Evolutionary conservation across 768 basidiomycete species (phyloP), one percentile per base, ranked within the genome.

Genomic region (Lyophyllum semitale): DNA sequence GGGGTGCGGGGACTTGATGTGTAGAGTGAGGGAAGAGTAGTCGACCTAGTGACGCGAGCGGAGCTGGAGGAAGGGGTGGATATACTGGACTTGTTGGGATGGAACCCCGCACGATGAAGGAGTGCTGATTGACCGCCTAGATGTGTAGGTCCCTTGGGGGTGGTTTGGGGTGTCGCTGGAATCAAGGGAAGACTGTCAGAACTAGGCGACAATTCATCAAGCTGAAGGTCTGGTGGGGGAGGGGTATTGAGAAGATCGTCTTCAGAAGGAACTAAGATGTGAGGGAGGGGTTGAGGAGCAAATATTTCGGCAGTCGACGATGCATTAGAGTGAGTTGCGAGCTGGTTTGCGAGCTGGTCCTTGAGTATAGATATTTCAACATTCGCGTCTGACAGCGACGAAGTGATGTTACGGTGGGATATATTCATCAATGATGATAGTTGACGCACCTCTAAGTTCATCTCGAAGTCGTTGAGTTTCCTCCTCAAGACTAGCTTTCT

Each of bases 401-500:
- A 26, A 29, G 44, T 43, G 53, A 45, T 66, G 57, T 71, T 48
- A 54, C 40, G 41, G 37, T 33, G 27, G 12, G 22, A 25, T 4
- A 29, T 33, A 27, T 15, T 32, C n/a, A 38, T 47, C 52, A 37
- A 53, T 44, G 29, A 30, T 54, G 22, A 46, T n/a, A 25, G 43
- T 26, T 2, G 29, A 47, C 77, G 57, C 60, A 92, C 96, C 96
- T 84, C 95, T 78, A 38, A 98, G 73, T 66, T 98, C 95, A 65
- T 98, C 97, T 69, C 86, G 93, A 55, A 96, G 68, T 42, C 97
- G 83, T 71, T 98, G 97, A 44, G 79, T 83, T 64, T 95, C 90
- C 69, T 96, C 95, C 66, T 98, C 95, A 41, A 97, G 67, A 59
- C 80, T 86, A 4, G 93, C 92, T 70, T 96, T 97, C 70, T 89